phyloP scores from a whole-genome alignment of 2,329 filamentous ascomycete genomes.

The Ophioceras dolichostomum region DNA sequence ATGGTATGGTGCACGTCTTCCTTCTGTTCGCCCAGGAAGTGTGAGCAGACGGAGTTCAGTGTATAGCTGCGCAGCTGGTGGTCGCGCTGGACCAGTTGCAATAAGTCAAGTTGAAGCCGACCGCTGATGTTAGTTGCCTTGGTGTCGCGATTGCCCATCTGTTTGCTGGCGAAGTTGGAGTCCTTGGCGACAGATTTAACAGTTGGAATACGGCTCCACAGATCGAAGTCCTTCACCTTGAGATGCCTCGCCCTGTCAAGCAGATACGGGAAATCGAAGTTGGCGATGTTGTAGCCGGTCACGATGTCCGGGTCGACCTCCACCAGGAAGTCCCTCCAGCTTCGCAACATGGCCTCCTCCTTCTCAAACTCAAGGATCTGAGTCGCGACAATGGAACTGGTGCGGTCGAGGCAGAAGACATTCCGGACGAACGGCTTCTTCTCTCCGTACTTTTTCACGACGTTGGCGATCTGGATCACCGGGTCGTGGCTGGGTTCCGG shows the following conservation, averaged over 20 bases:
- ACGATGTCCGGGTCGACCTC: conserved; percentile 93
- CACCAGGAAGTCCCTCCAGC: conserved; percentile 83
- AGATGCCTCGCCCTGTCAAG: conserved; percentile 78
- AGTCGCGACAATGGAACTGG: conserved; percentile 88
- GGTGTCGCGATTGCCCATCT: conserved; percentile 93
- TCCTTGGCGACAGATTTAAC: conserved; percentile 61
- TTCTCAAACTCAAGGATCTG: conserved; percentile 74
- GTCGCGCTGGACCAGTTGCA: conserved; percentile 92
- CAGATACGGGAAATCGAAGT: conserved; percentile 97
- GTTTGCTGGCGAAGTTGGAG: conserved; percentile 89
- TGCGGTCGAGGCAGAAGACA: conserved; percentile 88
- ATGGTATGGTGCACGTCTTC: conserved; percentile 98
- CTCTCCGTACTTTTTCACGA: conserved; percentile 90
- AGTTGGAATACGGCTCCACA: conserved; percentile 70
- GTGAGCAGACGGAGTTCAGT: conserved; percentile 86
- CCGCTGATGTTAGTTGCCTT: conserved; percentile 94
- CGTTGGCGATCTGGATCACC: conserved; percentile 95
- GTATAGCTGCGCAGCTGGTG: conserved; percentile 95
- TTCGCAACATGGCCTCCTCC: conserved; percentile 82
- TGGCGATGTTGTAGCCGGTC: conserved; percentile 96
- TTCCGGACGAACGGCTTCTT: conserved; percentile 92
- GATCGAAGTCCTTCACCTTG: conserved; percentile 69
- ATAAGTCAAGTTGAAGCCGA: conserved; percentile 77
- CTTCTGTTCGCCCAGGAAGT: conserved; percentile 94
- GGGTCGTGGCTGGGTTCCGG: conserved; percentile 85